These are phyloP conservation scores for Entomortierella beljakovae DNA, from an alignment of 192 early-diverging fungal species.

Conservation along the genomic window DNA sequence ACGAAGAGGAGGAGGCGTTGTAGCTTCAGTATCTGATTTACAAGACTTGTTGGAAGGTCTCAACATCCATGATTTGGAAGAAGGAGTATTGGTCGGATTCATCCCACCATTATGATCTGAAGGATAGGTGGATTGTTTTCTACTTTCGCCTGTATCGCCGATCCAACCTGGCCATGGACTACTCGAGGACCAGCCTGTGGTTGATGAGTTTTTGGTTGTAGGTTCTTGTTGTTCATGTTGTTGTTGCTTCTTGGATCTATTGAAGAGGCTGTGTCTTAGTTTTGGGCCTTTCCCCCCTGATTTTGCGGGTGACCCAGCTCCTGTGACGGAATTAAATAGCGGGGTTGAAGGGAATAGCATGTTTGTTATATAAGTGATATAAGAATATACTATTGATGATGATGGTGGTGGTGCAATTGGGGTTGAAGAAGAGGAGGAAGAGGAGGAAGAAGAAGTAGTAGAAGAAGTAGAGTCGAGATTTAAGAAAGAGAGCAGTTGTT, in stretches of 20 bases:
- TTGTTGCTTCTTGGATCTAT: constrained; percentile 1
- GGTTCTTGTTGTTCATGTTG: neutral
- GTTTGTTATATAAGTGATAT: neutral
- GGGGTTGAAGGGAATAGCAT: constrained; percentile 1
- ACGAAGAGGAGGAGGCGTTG: neutral
- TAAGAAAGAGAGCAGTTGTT: neutral
- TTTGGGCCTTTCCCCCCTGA: neutral
- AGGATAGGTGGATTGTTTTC: neutral
- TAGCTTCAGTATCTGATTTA: constrained; percentile 10
- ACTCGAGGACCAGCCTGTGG: constrained; percentile 13
- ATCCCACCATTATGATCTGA: neutral
- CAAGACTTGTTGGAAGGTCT: neutral
- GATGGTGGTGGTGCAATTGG: constrained; percentile 1
- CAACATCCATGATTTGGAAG: neutral
- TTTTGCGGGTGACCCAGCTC: neutral
- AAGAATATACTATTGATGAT: neutral
- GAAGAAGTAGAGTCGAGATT: neutral
- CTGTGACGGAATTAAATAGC: neutral
- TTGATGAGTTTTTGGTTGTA: neutral
- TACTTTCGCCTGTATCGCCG: neutral
- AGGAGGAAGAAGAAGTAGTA: neutral
- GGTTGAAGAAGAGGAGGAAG: neutral
- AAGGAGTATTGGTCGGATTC: neutral
- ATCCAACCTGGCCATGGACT: constrained; percentile 7
- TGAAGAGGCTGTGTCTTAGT: constrained; percentile 13